Evolutionary conservation across 163 green algal genomes (phyloP), one percentile per base, ranked within the genome.

Genomic region (Botryococcus braunii): DNA sequence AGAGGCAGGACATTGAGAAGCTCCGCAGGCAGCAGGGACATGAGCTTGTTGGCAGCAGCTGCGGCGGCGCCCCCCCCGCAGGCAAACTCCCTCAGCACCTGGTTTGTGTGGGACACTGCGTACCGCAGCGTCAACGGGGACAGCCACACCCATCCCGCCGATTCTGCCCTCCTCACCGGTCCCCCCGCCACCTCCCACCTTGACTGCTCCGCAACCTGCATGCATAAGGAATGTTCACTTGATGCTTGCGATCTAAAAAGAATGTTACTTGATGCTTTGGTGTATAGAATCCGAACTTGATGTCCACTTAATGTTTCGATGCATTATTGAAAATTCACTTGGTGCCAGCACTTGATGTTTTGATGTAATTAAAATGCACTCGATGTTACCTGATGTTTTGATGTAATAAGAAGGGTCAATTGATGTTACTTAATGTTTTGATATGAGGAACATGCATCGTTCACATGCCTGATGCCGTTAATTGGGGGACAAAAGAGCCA

Each of bases 31-130:
- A 70, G 36, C 39, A 76, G 63, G 8, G 48, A 34, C 32, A 82
- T 49, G 23, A 77, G 60, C 4, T 29, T 34, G 0, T 37, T 43
- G 23, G 48, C 78, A 13, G 78, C 75, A 0, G 60, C 38, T 25
- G 48, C 62, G 49, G 62, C 67, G 0, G 52, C 47, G 34, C 43
- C 70, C 41, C 72, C 67, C 27, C 78, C 77, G 23, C 89, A 74
- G 11, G 78, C 76, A 62, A 91, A 73, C 75, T 91, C 84, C 34
- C 79, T 73, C 64, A 73, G 78, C 38, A 86, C 72, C 32, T 62
- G 60, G 62, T 77, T 74, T 41, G 68, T 66, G 46, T 77, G 71
- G 35, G 52, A 32, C 58, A 83, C 61, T 11, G 70, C 73, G 34
- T 76, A 73, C 3, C 55, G 32, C 23, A 40, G 65, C 17, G 62